These are phyloP conservation scores for Rhodocollybia butyracea DNA, from an alignment of 768 basidiomycete species.

Conservation along the genomic window DNA sequence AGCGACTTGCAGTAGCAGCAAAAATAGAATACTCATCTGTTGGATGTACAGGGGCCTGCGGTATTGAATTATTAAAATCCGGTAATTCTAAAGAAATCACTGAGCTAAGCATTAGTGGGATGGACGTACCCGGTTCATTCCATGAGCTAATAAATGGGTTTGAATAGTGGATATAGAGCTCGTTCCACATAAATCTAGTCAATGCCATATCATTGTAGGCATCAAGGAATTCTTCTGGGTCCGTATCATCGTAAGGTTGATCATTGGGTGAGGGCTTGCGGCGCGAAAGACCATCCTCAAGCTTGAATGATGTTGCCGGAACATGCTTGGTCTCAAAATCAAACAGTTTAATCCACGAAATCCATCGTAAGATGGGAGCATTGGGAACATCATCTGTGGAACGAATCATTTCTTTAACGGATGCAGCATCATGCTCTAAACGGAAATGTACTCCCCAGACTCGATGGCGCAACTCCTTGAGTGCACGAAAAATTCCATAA, in stretches of 20 bases:
- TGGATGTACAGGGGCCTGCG: background rate
- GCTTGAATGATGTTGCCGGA: conserved; percentile 22
- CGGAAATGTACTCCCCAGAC: conserved; percentile 29
- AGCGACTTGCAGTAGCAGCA: background rate
- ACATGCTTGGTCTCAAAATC: conserved; percentile 35
- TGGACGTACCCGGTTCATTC: too few species aligned
- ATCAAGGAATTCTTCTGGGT: conserved; percentile 20
- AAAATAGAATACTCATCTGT: background rate
- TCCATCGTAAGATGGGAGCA: conserved; percentile 33
- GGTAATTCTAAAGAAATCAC: too few species aligned
- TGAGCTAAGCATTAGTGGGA: too few species aligned
- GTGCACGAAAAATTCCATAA: conserved; percentile 30
- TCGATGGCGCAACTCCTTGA: conserved; percentile 26
- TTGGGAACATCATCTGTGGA: conserved; percentile 31
- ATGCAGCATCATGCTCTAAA: conserved; percentile 32
- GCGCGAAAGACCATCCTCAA: conserved; percentile 34
- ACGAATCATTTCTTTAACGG: conserved; percentile 33
- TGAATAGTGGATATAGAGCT: too few species aligned
- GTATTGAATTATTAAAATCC: too few species aligned
- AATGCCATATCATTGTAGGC: background rate
- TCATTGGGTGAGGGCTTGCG: too few species aligned
- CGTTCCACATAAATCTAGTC: background rate
- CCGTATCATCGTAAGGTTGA: conserved; percentile 13
- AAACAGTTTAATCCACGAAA: conserved; percentile 30
- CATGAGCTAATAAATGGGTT: background rate